Evolutionary conservation across 2,329 filamentous ascomycete species (phyloP).

Genomic region (Fusarium verticillioides): DNA sequence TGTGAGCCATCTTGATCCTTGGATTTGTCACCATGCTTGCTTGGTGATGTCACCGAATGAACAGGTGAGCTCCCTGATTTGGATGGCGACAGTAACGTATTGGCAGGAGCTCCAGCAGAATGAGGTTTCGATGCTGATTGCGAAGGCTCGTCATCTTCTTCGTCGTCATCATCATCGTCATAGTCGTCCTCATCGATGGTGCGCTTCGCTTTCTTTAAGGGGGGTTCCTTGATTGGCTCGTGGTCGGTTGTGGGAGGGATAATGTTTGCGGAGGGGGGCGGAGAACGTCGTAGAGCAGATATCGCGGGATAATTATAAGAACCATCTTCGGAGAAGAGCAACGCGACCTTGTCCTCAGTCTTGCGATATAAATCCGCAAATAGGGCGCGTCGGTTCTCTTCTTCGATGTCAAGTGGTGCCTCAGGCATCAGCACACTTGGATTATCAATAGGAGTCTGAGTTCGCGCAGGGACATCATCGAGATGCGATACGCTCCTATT

Average conservation of each 20-base stretch:
- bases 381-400: constrained; percentile 76
- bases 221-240: constrained; percentile 67
- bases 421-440: constrained; percentile 66
- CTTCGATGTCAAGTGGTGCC: constrained; percentile 69
- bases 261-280: constrained; percentile 52
- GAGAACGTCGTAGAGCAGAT: constrained; percentile 62
- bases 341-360: constrained; percentile 79
- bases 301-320: constrained; percentile 63
- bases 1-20: constrained; percentile 61
- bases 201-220: constrained; percentile 79
- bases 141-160: constrained; percentile 68
- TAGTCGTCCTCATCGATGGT: constrained; percentile 88
- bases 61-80: constrained; percentile 76
- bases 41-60: constrained; percentile 70
- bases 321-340: constrained; percentile 74
- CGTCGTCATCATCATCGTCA: constrained; percentile 82
- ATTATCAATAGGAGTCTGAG: constrained; percentile 63
- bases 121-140: constrained; percentile 64
- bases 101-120: constrained; percentile 62
- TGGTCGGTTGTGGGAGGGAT: constrained; percentile 69
- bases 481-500: constrained; percentile 65
- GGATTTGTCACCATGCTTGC: constrained; percentile 65
- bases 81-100: constrained; percentile 73
- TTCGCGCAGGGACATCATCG: constrained; percentile 68
- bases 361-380: constrained; percentile 83